These are phyloP conservation scores for Phytophthora tubulina DNA, from an alignment of 352 stramenopile species.

Conservation along the genomic window DNA sequence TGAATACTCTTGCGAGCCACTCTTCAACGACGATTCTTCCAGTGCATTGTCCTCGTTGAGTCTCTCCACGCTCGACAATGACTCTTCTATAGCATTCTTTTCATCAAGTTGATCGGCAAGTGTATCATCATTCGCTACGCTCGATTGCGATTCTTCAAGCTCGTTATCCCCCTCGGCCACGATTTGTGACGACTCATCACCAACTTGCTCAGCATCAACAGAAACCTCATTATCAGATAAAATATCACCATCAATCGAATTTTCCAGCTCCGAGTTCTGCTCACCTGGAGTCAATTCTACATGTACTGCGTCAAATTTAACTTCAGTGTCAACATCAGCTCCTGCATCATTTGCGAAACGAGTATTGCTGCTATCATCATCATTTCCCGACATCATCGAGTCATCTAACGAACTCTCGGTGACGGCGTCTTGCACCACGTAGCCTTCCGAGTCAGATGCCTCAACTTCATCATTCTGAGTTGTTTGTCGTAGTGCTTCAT, in stretches of 20 bases:
- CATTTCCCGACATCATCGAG: slow-evolving; percentile 21
- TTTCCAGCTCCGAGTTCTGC: slow-evolving; percentile 2
- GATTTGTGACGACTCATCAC: background rate
- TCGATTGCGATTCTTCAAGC: too few relatives aligned
- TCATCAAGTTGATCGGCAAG: background rate
- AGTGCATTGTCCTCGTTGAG: background rate
- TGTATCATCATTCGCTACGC: too few relatives aligned
- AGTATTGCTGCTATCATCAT: background rate
- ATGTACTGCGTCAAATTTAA: background rate
- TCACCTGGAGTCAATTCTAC: background rate
- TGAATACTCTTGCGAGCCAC: background rate
- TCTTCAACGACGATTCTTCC: slow-evolving; percentile 7
- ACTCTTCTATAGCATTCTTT: slow-evolving; percentile 2
- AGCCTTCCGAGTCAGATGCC: slow-evolving; percentile 11
- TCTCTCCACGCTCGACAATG: background rate
- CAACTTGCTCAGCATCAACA: slow-evolving; percentile 1
- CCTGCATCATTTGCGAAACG: background rate
- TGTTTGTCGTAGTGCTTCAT: background rate
- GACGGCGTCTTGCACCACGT: slow-evolving; percentile 9
- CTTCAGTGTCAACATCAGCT: background rate
- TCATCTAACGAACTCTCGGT: slow-evolving; percentile 22
- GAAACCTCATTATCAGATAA: slow-evolving; percentile 12
- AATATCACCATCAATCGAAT: slow-evolving; percentile 16
- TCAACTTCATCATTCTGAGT: slow-evolving; percentile 6
- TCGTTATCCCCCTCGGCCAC: too few relatives aligned